phyloP scores from a whole-genome alignment of 2,329 filamentous ascomycete genomes.

The Ceratocystis papillata region DNA sequence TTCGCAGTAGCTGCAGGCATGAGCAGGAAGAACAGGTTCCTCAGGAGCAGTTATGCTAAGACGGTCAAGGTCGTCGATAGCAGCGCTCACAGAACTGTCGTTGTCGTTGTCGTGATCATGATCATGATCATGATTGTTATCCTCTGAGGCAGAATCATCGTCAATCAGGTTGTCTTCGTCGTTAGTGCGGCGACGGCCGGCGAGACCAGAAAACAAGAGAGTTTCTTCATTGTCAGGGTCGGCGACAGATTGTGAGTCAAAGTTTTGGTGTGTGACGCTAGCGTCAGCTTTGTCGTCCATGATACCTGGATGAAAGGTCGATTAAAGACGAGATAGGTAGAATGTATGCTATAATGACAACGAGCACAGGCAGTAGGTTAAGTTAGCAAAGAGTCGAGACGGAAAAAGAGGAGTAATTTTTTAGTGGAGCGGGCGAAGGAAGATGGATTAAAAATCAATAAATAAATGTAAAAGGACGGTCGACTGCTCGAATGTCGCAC shows the following conservation, averaged over 20 bases:
- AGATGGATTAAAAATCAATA: neutral
- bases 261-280: slow-evolving; percentile 17
- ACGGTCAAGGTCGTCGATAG: slow-evolving; percentile 63
- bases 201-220: slow-evolving; percentile 51
- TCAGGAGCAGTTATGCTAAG: slow-evolving; percentile 48
- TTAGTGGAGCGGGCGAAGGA: no score
- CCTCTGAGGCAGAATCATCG: slow-evolving; percentile 72
- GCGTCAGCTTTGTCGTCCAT: slow-evolving; percentile 22
- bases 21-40: slow-evolving; percentile 79
- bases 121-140: slow-evolving; percentile 57
- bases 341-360: neutral
- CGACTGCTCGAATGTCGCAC: no score
- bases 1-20: slow-evolving; percentile 96
- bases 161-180: slow-evolving; percentile 87
- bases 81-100: slow-evolving; percentile 65
- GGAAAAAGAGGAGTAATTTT: no score
- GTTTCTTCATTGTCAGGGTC: slow-evolving; percentile 60
- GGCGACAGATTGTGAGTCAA: slow-evolving; percentile 21
- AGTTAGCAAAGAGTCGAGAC: slow-evolving; percentile 1
- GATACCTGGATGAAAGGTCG: slow-evolving; percentile 13
- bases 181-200: slow-evolving; percentile 59
- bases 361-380: neutral
- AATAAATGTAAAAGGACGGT: no score
- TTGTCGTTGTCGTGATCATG: slow-evolving; percentile 65
- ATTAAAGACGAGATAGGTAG: neutral